Percentiles rank a stretch among this genome's conserved stretches.
Conservation (phyloP, 768 basidiomycete species). For the Mycena galericulata region DNA sequence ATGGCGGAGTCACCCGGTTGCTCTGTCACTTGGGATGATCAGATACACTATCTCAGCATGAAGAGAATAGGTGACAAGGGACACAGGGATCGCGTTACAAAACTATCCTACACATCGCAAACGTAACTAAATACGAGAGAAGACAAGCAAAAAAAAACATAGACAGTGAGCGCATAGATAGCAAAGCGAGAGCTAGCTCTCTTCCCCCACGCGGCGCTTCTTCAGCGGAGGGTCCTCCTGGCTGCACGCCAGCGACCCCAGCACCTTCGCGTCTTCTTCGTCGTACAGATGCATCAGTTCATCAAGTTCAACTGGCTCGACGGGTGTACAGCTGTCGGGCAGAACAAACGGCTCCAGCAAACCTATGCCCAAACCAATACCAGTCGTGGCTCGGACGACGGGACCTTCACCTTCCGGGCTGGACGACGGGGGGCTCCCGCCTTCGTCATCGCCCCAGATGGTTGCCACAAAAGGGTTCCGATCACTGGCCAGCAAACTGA, state of each 20-base stretch:
- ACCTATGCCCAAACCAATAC: conserved; percentile 62
- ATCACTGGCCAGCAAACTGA: conserved; percentile 11
- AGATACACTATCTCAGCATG: no score
- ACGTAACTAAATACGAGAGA: background rate
- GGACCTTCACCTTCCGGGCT: conserved; percentile 64
- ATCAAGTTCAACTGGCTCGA: conserved; percentile 47
- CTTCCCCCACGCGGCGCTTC: conserved; percentile 10
- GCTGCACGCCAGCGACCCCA: conserved; percentile 31
- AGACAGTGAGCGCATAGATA: conserved; percentile 50
- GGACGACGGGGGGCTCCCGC: conserved; percentile 43
- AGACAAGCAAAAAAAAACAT: conserved; percentile 29
- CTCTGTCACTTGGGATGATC: conserved; percentile 5
- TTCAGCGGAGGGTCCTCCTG: conserved; percentile 32
- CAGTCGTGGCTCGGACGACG: conserved; percentile 55
- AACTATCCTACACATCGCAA: background rate
- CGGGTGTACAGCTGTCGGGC: conserved; percentile 48
- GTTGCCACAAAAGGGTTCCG: conserved; percentile 33
- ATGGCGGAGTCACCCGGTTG: conserved; percentile 21
- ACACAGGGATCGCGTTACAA: background rate
- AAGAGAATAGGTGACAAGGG: background rate
- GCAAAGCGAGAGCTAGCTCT: conserved; percentile 30
- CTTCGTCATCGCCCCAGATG: conserved; percentile 15
- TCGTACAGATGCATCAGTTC: conserved; percentile 43
- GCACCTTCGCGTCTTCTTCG: conserved; percentile 43
- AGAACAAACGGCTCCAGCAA: conserved; percentile 68